Evolutionary conservation across 768 basidiomycete genomes (phyloP).

Genomic region (Leccinum ochraceum): DNA sequence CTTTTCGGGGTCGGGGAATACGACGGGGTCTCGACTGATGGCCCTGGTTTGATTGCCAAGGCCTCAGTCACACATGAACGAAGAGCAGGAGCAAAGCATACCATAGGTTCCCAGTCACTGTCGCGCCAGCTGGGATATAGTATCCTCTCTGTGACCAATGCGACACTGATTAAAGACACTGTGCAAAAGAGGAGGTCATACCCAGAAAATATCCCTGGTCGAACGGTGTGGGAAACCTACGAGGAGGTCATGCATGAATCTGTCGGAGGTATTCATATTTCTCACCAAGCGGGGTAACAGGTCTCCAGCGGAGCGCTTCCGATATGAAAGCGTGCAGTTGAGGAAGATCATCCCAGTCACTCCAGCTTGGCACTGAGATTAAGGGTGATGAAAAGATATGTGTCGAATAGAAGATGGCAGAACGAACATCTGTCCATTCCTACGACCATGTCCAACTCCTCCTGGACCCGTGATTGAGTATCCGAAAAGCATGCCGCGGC

Average conservation of each 20-base stretch:
- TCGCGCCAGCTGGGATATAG: conserved; percentile 26
- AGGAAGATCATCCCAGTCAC: conserved; percentile 35
- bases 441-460: conserved; percentile 53
- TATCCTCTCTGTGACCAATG: conserved; percentile 15
- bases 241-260: not conserved
- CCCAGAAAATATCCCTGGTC: conserved; percentile 65
- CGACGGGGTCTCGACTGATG: conserved; percentile 53
- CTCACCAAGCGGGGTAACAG: conserved; percentile 31
- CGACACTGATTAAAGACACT: conserved; percentile 26
- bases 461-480: conserved; percentile 48
- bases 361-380: conserved; percentile 37
- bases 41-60: conserved; percentile 31
- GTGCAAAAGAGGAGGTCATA: conserved; percentile 15
- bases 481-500: conserved; percentile 57
- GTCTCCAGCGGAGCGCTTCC: conserved; percentile 41
- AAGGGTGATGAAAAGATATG: not conserved
- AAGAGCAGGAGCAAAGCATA: not conserved
- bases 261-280: too few species aligned
- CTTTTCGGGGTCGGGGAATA: conserved; percentile 62
- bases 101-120: conserved; percentile 24
- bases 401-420: not conserved
- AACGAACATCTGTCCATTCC: conserved; percentile 37
- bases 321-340: conserved; percentile 40
- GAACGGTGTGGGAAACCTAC: conserved; percentile 57
- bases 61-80: not conserved